These are phyloP conservation scores for Rhododendron mucronatum DNA, from an alignment of 148 eudicot species.

Conservation along the genomic window DNA sequence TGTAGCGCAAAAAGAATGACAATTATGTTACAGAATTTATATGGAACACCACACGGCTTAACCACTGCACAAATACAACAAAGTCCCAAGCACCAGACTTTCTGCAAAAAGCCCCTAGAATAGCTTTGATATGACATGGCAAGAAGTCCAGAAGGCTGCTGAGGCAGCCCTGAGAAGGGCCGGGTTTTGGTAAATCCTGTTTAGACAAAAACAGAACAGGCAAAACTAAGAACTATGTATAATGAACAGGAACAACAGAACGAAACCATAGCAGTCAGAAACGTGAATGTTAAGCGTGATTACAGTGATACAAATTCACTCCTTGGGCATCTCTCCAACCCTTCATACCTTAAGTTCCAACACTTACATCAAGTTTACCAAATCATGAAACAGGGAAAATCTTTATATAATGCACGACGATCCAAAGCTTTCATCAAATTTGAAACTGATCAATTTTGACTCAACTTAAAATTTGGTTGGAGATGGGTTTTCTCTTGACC, in stretches of 20 bases:
- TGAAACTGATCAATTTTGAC: neutral
- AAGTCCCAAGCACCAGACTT: slow-evolving; percentile 16
- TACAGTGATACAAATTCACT: neutral
- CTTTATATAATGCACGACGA: neutral
- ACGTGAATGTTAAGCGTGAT: neutral
- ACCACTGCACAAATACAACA: slow-evolving; percentile 11
- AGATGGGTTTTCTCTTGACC: neutral
- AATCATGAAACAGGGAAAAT: neutral
- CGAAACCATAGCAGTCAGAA: neutral
- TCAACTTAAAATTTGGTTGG: neutral
- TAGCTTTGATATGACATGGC: slow-evolving; percentile 78
- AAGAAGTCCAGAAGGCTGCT: slow-evolving; percentile 95
- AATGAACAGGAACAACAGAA: neutral
- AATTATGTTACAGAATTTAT: slow-evolving; percentile 12
- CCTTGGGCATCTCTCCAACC: neutral
- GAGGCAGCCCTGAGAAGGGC: slow-evolving; percentile 84
- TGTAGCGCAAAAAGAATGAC: slow-evolving; percentile 26
- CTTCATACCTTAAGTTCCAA: neutral
- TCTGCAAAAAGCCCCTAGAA: slow-evolving; percentile 34
- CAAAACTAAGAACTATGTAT: neutral
- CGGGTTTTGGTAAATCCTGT: slow-evolving; percentile 95
- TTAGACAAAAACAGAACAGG: neutral
- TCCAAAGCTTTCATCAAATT: neutral
- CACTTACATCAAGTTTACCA: neutral
- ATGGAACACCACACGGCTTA: slow-evolving; percentile 4